Evolutionary conservation across 148 eudicot genomes (phyloP).

Genomic region (Arbutus unedo): DNA sequence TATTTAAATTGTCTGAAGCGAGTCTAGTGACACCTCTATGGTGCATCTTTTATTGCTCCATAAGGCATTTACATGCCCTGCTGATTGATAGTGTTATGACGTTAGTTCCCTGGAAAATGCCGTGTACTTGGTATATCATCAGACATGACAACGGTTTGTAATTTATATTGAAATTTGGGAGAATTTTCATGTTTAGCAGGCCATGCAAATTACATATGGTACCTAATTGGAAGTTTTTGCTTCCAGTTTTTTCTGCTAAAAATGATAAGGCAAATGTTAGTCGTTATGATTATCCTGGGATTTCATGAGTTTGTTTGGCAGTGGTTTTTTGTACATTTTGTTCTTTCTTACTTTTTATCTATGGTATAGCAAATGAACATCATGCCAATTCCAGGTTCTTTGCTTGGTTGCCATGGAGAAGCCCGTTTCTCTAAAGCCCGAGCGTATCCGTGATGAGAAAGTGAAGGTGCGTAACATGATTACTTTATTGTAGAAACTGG

Average conservation of each 20-base stretch:
- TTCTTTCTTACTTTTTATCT: neutral
- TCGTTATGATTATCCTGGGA: neutral
- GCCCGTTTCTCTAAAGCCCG: conserved; percentile 85
- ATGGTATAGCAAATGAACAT: neutral
- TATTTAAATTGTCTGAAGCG: neutral
- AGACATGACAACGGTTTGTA: neutral
- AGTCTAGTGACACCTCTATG: neutral
- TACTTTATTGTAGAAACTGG: neutral
- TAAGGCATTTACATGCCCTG: neutral
- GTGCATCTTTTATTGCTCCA: neutral
- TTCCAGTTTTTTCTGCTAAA: neutral
- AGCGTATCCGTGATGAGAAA: conserved; percentile 96
- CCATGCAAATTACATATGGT: neutral
- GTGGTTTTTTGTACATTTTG: neutral
- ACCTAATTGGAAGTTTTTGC: neutral
- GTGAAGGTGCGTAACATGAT: conserved; percentile 59
- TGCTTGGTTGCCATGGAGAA: conserved; percentile 98
- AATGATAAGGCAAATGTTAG: neutral
- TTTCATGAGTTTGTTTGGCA: neutral
- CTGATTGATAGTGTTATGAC: neutral
- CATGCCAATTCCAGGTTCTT: conserved; percentile 57
- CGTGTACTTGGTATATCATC: neutral
- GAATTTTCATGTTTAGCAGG: neutral
- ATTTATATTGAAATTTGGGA: neutral
- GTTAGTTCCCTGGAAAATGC: neutral